phyloP scores from a whole-genome alignment of 2,329 filamentous ascomycete species.

The Massarina eburnea region DNA sequence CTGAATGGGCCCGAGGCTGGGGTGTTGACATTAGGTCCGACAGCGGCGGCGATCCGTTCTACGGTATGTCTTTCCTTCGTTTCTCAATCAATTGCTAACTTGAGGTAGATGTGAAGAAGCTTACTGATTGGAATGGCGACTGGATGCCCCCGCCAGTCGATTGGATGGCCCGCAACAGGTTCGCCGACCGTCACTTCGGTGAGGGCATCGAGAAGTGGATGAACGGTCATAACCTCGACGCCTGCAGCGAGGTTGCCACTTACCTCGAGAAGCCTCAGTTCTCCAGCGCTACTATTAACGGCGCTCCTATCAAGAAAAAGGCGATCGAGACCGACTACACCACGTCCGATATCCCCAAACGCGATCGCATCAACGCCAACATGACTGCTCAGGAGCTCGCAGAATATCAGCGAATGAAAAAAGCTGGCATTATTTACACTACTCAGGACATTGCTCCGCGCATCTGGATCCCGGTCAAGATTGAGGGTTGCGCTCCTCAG shows the following conservation, averaged over 20 bases:
- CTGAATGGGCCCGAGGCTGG: not conserved
- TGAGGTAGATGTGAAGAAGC: constrained; percentile 28
- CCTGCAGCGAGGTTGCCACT: constrained; percentile 9
- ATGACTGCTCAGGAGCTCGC: constrained; percentile 1
- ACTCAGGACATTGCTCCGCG: constrained; percentile 30
- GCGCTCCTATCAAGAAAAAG: not conserved
- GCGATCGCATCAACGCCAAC: constrained; percentile 7
- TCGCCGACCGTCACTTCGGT: constrained; percentile 33
- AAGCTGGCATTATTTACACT: not conserved
- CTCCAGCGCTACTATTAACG: not conserved
- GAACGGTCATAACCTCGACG: constrained; percentile 13
- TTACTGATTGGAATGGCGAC: constrained; percentile 50
- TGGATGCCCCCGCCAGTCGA: constrained; percentile 50
- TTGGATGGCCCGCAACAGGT: constrained; percentile 45
- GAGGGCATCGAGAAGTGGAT: constrained; percentile 38
- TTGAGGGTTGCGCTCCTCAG: constrained; percentile 26
- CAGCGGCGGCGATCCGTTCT: constrained; percentile 34
- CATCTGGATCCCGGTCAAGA: constrained; percentile 28
- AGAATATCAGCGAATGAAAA: not conserved
- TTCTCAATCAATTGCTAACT: not conserved
- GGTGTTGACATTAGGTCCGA: constrained; percentile 18
- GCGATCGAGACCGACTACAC: not conserved
- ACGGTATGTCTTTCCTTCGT: constrained; percentile 15
- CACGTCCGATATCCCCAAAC: not conserved
- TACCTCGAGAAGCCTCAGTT: constrained; percentile 1